Base-by-base conservation (phyloP, 306 rosid genomes). In the Phaseolus lunatus region DNA sequence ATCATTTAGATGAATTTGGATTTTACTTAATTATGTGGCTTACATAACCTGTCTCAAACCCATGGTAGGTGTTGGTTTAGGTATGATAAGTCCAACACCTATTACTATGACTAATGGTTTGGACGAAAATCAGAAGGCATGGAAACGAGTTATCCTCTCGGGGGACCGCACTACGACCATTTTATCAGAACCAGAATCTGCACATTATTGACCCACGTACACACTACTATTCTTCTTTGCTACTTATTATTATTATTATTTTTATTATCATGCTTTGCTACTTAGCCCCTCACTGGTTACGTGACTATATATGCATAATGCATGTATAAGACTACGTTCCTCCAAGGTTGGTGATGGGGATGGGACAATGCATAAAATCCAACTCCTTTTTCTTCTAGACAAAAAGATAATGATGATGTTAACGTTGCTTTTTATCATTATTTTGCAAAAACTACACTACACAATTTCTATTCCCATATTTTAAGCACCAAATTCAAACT, bases 271-370 rank as follows among this genome's bases (percentile, higher is more conserved):
- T 52, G 26, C 7, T 41, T 44, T 22, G 71, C 35, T 29, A 3
- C 16, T 62, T 62, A 41, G 33, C 23, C 45, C 16, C 14, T 43
- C 72, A 37, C 18, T 24, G 7, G 62, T 83, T 77, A 75, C 58
- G 72, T 80, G 79, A 84, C 84, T 81, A 76, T 80, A 61, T 81
- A 65, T 84, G 67, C 79, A 80, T 37, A 70, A 53, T 84, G 87
- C 84, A 80, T 76, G 75, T 76, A 67, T 67, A 49, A n/a, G 62
- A 78, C 63, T 76, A 70, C 78, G 74, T 76, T 33, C 73, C 73
- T 62, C 75, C 31, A 23, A 29, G 68, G 3, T 9, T 18, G 81
- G 1, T 33, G 82, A 80, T 80, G 48, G 87, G 12, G 84, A 84
- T 58, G 67, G 79, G 59, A 67, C 68, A 61, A 45, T 68, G 35